Base-by-base conservation (phyloP, 768 basidiomycete genomes). In the Trametes sanguinea region DNA sequence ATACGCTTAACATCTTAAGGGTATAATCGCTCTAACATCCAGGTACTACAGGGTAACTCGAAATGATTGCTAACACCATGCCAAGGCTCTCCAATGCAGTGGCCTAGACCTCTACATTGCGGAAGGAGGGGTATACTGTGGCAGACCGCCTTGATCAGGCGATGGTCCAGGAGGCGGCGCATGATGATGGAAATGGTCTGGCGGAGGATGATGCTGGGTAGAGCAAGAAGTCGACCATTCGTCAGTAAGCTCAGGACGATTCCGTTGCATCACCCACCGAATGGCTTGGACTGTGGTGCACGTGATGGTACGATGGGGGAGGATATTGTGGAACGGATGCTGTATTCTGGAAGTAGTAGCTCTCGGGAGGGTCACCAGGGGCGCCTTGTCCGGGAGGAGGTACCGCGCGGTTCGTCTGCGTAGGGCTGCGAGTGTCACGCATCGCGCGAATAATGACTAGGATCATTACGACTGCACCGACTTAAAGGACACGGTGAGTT, bases 241-340 rank as follows among this genome's bases (percentile, higher is more conserved):
- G 4, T 32, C 17, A 22, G 2, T 0, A 14, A 27, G 32, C 1
- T 14, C 2, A 27, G 13, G 44, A 61, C 40, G n/a, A 44, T 16
- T 27, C 32, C 29, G 9, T 22, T 1, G 39, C 22, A 22, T 22
- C 1, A 63, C 66, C 17, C 1, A 67, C 66, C 47, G 61, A 60
- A 37, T 64, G 37, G n/a, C 63, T 61, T 0, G 63, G 63, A 37
- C 45, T 57, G 46, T 11, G 52, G 1, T 22, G 22, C 22, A 22
- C 22, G 22, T 22, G 22, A 17, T 63, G 44, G 45, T 64, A 54
- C 10, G 62, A n/a, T 5, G 37, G 47, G 3, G 58, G 61, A 7
- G 67, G 67, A 37, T 65, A 65, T 48, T 68, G 65, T 29, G 64
- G 64, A 13, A 47, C 53, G 17, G 60, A 63, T 45, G 51, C 48